Conservation (phyloP, 768 basidiomycete genomes). For the Lactifluus pinguis region DNA sequence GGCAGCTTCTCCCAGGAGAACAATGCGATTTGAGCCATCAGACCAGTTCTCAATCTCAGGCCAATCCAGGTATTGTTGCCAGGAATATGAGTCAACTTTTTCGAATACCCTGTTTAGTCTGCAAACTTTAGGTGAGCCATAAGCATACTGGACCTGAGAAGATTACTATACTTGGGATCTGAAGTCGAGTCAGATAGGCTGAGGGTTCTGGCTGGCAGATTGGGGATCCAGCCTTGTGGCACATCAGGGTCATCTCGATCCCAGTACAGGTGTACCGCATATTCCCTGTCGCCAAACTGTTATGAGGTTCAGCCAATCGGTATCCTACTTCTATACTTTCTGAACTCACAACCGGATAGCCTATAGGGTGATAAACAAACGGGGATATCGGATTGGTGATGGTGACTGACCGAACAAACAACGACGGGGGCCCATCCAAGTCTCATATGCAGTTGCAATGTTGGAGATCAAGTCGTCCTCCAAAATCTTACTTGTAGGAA, state of each 20-base stretch:
- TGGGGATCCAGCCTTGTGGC: slow-evolving; percentile 14
- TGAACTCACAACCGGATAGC: slow-evolving; percentile 15
- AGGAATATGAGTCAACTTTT: slow-evolving; percentile 4
- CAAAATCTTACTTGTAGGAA: slow-evolving; percentile 5
- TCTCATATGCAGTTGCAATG: slow-evolving; percentile 1
- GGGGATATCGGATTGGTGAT: not conserved
- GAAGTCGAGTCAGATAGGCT: not conserved
- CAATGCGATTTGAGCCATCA: slow-evolving; percentile 13
- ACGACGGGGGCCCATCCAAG: slow-evolving; percentile 14
- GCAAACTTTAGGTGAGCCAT: not conserved
- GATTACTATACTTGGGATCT: slow-evolving; percentile 6
- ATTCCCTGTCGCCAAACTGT: slow-evolving; percentile 4
- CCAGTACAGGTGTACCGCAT: slow-evolving; percentile 10
- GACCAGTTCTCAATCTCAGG: slow-evolving; percentile 17
- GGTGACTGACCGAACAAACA: slow-evolving; percentile 8
- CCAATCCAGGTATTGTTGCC: slow-evolving; percentile 6
- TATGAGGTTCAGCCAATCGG: not conserved
- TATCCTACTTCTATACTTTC: not conserved
- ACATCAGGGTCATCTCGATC: slow-evolving; percentile 10
- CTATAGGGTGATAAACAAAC: not conserved
- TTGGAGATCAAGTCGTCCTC: slow-evolving; percentile 2
- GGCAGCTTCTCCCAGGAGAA: slow-evolving; percentile 17
- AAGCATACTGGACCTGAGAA: not conserved
- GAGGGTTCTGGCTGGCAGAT: not conserved
- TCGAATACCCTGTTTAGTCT: slow-evolving; percentile 10